These are phyloP conservation scores for Babesia divergens DNA, from an alignment of 169 alveolate genomes.

Conservation along the genomic window DNA sequence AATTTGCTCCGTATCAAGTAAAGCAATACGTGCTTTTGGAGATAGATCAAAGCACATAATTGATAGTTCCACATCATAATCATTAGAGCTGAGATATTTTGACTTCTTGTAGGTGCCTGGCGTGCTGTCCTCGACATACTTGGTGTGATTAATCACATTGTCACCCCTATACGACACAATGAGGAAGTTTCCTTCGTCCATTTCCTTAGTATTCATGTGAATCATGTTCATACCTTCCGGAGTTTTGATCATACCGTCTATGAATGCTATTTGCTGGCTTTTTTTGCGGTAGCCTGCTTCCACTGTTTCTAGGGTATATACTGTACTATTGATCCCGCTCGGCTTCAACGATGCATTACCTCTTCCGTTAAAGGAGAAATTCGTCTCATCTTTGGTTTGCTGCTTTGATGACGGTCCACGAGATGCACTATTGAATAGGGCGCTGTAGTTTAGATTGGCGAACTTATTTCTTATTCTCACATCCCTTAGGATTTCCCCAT, in stretches of 20 bases:
- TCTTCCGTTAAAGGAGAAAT: slow-evolving; percentile 1
- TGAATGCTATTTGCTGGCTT: background rate
- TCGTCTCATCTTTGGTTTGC: background rate
- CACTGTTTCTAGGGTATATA: slow-evolving; percentile 5
- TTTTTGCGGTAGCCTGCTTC: background rate
- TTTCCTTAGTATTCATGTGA: background rate
- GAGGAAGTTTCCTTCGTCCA: background rate
- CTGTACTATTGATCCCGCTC: background rate
- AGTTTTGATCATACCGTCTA: background rate
- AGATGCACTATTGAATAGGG: background rate
- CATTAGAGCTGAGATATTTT: background rate
- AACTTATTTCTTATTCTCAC: background rate
- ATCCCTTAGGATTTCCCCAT: background rate
- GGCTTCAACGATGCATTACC: slow-evolving; percentile 19
- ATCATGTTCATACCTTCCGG: background rate
- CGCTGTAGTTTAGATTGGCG: background rate
- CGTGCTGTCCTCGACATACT: background rate
- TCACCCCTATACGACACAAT: background rate
- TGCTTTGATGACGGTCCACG: background rate
- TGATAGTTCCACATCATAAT: background rate
- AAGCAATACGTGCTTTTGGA: background rate
- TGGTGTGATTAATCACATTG: background rate
- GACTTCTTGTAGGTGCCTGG: background rate
- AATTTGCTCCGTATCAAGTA: background rate
- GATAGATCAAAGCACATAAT: background rate